phyloP scores from a whole-genome alignment of 2,329 filamentous ascomycete species.

The Scorias spongiosa region DNA sequence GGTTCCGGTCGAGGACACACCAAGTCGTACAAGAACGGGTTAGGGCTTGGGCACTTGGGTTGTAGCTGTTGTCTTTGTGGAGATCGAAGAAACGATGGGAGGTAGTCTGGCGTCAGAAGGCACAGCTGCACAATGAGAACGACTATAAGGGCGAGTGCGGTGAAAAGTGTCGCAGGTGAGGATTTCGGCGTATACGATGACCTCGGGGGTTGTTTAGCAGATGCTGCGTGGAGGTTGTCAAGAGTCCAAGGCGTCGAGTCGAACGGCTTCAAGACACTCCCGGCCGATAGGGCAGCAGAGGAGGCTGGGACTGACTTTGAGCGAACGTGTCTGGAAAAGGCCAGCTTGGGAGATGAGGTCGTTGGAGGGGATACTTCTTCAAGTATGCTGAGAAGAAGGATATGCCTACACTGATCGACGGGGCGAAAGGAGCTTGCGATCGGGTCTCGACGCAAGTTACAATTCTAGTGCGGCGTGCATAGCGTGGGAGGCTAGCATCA shows the following conservation, averaged over 20 bases:
- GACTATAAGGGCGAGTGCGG: not conserved
- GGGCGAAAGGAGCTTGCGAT: too few species aligned
- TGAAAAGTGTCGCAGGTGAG: not conserved
- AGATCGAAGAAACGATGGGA: not conserved
- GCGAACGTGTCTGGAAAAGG: not conserved
- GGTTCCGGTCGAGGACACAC: not conserved
- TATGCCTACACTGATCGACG: too few species aligned
- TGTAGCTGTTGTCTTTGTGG: not conserved
- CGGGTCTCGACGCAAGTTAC: too few species aligned
- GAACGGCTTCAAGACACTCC: not conserved
- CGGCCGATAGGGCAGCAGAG: constrained; percentile 3
- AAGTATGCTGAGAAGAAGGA: too few species aligned
- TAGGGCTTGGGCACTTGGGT: not conserved
- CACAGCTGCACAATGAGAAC: not conserved
- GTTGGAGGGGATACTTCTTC: not conserved
- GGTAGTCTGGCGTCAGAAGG: not conserved
- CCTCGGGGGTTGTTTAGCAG: not conserved
- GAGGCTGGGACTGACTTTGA: constrained; percentile 2
- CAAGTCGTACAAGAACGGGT: not conserved
- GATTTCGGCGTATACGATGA: not conserved
- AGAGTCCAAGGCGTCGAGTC: not conserved
- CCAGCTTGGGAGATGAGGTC: not conserved
- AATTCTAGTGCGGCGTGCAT: too few species aligned
- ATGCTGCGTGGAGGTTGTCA: not conserved
- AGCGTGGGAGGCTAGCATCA: too few species aligned